Evolutionary conservation across 305 asterid species (phyloP), one percentile per base, ranked within the genome.

Genomic region (Fraxinus dipetala): DNA sequence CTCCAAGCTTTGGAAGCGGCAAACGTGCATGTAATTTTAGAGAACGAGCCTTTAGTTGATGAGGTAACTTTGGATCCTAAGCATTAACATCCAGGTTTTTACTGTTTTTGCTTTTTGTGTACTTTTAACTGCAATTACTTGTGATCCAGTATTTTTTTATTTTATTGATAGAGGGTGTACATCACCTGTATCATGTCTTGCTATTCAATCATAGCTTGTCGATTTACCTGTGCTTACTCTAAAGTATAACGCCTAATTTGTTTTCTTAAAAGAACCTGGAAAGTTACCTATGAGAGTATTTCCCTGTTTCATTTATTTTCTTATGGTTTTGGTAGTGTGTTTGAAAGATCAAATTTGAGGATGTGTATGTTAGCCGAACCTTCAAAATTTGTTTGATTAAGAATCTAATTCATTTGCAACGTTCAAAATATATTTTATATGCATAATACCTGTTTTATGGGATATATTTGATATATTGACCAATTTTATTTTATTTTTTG

Each of bases 1-100:
- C 97, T 95, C 83, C 99, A 95, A 85, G 99, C 99, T 63, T 86
- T 95, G 85, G 99, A 95, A 90, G 99, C 99, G 14, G 98, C 99
- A 79, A 95, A 95, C 84, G 99, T 95, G 79, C 99, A 95, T 85
- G 91, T 98, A 78, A 92, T 95, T 85, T 86, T 95, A 90, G 99
- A 94, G 88, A 95, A 91, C 65, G 98, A 93, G 85, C 94, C 98
- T 81, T 89, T 95, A 85, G 84, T 94, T 73, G 92, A 89, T 65
- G 93, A 96, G 96, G 99, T 96, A 82, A 81, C 74, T 70, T 34
- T 77, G 82, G 74, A 75, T 63, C 69, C 84, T 30, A 59, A 32
- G 40, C 70, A 70, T 78, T 83, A 79, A 69, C 11, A 31, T 31
- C 73, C 40, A 30, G 22, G 75, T 31, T 70, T 70, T 30, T 31